Evolutionary conservation across 108 stramenopile genomes (phyloP), one percentile per base, ranked within the genome.

Genomic region (Skeletonema menzelii): DNA sequence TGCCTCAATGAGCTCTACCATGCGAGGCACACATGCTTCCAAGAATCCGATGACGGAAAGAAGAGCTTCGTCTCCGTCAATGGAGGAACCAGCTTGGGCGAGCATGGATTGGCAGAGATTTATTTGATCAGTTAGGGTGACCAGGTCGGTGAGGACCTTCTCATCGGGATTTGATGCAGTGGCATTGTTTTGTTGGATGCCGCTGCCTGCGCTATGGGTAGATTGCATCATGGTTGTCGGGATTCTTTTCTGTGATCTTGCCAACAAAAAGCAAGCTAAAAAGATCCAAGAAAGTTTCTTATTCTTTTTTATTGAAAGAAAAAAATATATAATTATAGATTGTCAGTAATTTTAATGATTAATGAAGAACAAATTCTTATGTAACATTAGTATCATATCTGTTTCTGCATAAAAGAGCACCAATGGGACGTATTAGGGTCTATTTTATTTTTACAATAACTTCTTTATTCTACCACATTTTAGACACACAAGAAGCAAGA

Each of bases 1-100:
- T n/a, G 79, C 83, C 60, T 91, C 90, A 8, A 95, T 88, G 30
- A 95, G 72, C 65, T 95, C 88, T 19, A 89, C 83, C 88, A 95
- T 90, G 3, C 94, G 87, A 37, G 94, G 94, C 5, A 76, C 83
- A 70, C 91, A 93, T 12, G 94, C 94, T 63, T 93, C 92, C 13
- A 95, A 65, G 73, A 91, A 95, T 35, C 94, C 94, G 57, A 93
- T 81, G 1, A 92, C 84, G 0, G 82, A 57, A 35, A 90, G 72
- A 28, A 92, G 61, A 0, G 89, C 76, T 31, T 89, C 89, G 59
- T 91, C 72, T 40, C 69, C 63, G 27, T 77, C 82, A 28, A 84
- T 65, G 15, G 79, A 76, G 7, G 68, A 69, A 24, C 22, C 27
- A 5, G 80, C 75, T 20, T 68, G 64, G 14, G 58, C 69, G 35